phyloP scores from a whole-genome alignment of 345 rosid species.

The Turnera subulata region DNA sequence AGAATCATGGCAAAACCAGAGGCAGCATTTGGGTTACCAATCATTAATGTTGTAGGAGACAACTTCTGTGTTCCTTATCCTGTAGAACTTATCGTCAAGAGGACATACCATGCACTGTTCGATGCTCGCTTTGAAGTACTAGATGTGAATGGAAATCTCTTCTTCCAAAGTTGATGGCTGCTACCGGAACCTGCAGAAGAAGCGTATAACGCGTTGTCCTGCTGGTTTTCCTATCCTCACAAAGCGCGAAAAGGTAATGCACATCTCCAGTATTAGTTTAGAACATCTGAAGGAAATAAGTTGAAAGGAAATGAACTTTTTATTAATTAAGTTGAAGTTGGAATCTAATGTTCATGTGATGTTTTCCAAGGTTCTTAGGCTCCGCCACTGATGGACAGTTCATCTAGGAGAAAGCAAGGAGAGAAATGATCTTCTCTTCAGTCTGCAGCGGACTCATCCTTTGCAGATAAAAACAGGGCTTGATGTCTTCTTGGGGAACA shows the following conservation, averaged over 20 bases:
- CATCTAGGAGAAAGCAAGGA: slow-evolving; percentile 49
- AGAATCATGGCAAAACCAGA: not conserved
- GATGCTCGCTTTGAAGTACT: slow-evolving; percentile 37
- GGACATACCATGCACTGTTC: slow-evolving; percentile 25
- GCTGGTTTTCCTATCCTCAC: slow-evolving; percentile 39
- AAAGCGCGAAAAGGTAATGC: slow-evolving; percentile 40
- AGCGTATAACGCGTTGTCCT: slow-evolving; percentile 41
- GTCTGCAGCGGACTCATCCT: slow-evolving; percentile 36
- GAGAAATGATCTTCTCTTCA: slow-evolving; percentile 29
- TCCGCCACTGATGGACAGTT: slow-evolving; percentile 39
- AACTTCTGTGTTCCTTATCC: slow-evolving; percentile 43
- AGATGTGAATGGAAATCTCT: slow-evolving; percentile 36
- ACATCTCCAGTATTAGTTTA: too few relatives aligned
- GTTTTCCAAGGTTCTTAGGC: slow-evolving; percentile 27
- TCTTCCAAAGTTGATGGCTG: slow-evolving; percentile 45
- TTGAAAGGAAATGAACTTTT: too few relatives aligned
- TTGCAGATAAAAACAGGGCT: slow-evolving; percentile 44
- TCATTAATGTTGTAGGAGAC: slow-evolving; percentile 39
- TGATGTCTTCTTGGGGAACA: slow-evolving; percentile 42
- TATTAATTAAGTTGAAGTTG: not conserved
- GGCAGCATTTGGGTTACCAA: too few relatives aligned
- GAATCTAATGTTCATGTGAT: not conserved
- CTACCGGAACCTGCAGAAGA: slow-evolving; percentile 33
- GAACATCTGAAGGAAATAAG: too few relatives aligned
- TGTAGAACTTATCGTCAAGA: slow-evolving; percentile 38